These are phyloP conservation scores for Hemisphaericaspora xylofermentans DNA, from an alignment of 1,139 yeast genomes.

Conservation along the genomic window DNA sequence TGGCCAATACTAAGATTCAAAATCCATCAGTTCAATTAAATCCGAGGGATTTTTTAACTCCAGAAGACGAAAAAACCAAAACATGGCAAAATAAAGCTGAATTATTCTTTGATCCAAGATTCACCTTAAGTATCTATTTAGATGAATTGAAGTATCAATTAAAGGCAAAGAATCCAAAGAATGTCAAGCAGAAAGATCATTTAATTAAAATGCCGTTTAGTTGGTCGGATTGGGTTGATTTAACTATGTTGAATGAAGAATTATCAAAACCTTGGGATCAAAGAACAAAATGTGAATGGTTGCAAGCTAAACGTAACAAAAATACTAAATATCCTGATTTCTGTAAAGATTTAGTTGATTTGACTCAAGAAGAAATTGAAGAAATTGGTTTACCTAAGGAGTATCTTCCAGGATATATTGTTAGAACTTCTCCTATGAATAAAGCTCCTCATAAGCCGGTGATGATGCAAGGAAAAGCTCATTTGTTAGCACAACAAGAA, in stretches of 20 bases:
- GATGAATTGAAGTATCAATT: constrained; percentile 20
- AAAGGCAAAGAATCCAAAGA: constrained; percentile 17
- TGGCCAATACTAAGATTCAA: constrained; percentile 25
- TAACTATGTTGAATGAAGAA: constrained; percentile 39
- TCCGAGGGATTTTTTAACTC: constrained; percentile 22
- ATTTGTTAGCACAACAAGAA: constrained; percentile 39
- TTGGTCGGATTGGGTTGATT: constrained; percentile 34
- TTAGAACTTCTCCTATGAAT: constrained; percentile 30
- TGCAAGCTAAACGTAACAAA: constrained; percentile 24
- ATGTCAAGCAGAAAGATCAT: constrained; percentile 16
- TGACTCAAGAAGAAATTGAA: constrained; percentile 13
- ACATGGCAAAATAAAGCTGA: constrained; percentile 17
- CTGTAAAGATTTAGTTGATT: constrained; percentile 19
- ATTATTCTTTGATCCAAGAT: constrained; percentile 27
- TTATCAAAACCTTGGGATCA: constrained; percentile 34
- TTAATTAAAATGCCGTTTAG: constrained; percentile 34
- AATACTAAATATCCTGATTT: constrained; percentile 23
- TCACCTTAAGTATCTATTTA: constrained; percentile 25
- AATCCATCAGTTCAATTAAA: constrained; percentile 22
- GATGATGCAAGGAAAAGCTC: constrained; percentile 43
- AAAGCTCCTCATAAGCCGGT: constrained; percentile 33
- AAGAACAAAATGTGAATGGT: constrained; percentile 36
- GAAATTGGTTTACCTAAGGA: constrained; percentile 12
- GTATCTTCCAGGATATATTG: constrained; percentile 46
- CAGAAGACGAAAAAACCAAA: constrained; percentile 13